Evolutionary conservation across 305 asterid genomes (phyloP).

Genomic region (Coffea humblotiana): DNA sequence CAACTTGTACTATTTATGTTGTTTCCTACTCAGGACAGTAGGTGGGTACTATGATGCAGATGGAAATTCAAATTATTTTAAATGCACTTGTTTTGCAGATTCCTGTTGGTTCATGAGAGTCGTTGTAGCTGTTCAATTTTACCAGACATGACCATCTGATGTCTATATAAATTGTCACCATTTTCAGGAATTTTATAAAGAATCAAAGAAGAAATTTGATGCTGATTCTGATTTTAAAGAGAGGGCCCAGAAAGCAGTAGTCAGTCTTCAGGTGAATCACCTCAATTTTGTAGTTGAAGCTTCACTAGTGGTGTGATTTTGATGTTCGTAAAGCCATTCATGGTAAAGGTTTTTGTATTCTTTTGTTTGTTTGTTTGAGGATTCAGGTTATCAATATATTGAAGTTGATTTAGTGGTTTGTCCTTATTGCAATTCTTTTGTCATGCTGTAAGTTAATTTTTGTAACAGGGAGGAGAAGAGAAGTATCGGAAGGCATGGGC

Average conservation of each 20-base stretch:
- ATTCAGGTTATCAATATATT: background rate
- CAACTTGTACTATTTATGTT: background rate
- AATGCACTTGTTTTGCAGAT: background rate
- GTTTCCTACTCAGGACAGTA: background rate
- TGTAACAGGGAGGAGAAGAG: constrained; percentile 71
- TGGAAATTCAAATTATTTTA: background rate
- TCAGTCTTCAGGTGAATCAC: constrained; percentile 81
- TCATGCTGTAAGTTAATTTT: background rate
- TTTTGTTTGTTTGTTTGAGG: background rate
- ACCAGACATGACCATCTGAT: background rate
- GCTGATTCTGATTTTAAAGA: constrained; percentile 73
- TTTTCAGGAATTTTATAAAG: constrained; percentile 79
- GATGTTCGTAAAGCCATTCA: background rate
- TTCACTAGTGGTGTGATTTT: background rate
- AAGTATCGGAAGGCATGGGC: constrained; percentile 81
- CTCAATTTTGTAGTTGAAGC: background rate
- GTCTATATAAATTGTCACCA: background rate
- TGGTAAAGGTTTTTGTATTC: background rate
- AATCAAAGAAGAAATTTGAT: constrained; percentile 82
- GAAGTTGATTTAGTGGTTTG: background rate
- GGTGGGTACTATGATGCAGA: background rate
- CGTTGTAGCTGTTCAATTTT: background rate
- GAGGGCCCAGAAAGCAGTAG: constrained; percentile 88
- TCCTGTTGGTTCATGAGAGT: background rate
- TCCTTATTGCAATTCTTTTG: constrained; percentile 8